phyloP scores from a whole-genome alignment of 2,329 filamentous ascomycete species.

The Aspergillus sp. region DNA sequence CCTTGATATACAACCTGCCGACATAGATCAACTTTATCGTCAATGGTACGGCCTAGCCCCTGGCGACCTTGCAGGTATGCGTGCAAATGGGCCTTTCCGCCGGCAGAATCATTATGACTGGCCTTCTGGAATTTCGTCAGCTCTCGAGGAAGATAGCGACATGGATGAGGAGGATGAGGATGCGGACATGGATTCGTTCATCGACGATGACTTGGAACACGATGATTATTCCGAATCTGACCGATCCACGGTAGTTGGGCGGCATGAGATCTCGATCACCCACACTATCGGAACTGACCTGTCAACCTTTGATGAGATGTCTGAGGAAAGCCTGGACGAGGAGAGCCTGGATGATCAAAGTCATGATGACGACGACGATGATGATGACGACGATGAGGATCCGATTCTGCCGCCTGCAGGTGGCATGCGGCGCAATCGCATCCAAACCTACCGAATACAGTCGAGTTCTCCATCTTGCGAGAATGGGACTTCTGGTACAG shows the following conservation, averaged over 20 bases:
- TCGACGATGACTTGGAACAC: slow-evolving; percentile 33
- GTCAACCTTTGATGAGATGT: neutral
- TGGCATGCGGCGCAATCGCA: slow-evolving; percentile 18
- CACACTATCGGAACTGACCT: neutral
- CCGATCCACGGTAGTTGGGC: slow-evolving; percentile 36
- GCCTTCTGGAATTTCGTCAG: slow-evolving; percentile 12
- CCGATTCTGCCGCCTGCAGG: slow-evolving; percentile 21
- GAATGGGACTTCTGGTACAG: slow-evolving; percentile 5
- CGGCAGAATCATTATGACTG: neutral
- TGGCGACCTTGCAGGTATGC: neutral
- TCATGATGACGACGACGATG: slow-evolving; percentile 16
- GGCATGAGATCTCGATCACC: slow-evolving; percentile 12
- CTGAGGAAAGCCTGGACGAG: slow-evolving; percentile 18
- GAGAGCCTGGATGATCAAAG: slow-evolving; percentile 19
- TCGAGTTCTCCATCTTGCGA: slow-evolving; percentile 15
- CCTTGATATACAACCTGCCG: slow-evolving; percentile 15
- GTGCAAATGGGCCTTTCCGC: neutral
- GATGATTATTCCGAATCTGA: slow-evolving; percentile 32
- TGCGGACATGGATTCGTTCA: slow-evolving; percentile 38
- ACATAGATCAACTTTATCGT: slow-evolving; percentile 13
- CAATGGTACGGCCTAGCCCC: neutral
- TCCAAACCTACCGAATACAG: slow-evolving; percentile 11
- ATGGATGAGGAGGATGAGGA: slow-evolving; percentile 35
- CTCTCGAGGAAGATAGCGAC: slow-evolving; percentile 19
- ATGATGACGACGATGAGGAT: slow-evolving; percentile 26